A percentile compares a stretch with the other conserved stretches of the same genome.
Conservation (phyloP, 768 basidiomycete species). For the Ramaria rubella region DNA sequence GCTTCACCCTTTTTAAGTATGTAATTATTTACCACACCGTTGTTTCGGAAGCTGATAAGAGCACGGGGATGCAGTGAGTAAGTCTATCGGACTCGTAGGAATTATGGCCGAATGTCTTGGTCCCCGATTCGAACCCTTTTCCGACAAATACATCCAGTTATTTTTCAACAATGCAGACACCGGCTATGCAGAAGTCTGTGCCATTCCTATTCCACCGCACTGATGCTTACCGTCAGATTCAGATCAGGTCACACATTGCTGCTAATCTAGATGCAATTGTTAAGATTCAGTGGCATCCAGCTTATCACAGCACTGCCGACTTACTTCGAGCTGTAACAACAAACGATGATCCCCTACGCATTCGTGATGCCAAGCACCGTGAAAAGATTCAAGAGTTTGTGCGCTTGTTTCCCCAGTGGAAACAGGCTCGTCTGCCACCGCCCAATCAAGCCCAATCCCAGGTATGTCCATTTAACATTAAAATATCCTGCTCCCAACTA, state of each 20-base stretch:
- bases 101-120: conserved; percentile 62
- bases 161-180: conserved; percentile 74
- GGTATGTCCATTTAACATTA: conserved; percentile 24
- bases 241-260: conserved; percentile 69
- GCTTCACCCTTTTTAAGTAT: conserved; percentile 85
- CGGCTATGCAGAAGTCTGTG: conserved; percentile 73
- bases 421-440: conserved; percentile 71
- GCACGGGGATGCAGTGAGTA: conserved; percentile 51
- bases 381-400: conserved; percentile 51
- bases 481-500: neutral
- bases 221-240: conserved; percentile 7
- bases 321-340: conserved; percentile 51
- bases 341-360: conserved; percentile 49
- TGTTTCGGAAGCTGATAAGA: conserved; percentile 5
- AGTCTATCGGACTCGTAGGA: conserved; percentile 60
- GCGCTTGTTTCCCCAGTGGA: conserved; percentile 58
- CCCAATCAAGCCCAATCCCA: conserved; percentile 81
- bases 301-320: conserved; percentile 47
- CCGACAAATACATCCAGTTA: conserved; percentile 62
- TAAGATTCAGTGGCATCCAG: conserved; percentile 61
- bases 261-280: conserved; percentile 54
- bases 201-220: neutral
- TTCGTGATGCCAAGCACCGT: conserved; percentile 51
- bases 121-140: conserved; percentile 55
- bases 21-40: conserved; percentile 19